Conservation (phyloP, 169 alveolate species). For the Cryptosporidium felis region DNA sequence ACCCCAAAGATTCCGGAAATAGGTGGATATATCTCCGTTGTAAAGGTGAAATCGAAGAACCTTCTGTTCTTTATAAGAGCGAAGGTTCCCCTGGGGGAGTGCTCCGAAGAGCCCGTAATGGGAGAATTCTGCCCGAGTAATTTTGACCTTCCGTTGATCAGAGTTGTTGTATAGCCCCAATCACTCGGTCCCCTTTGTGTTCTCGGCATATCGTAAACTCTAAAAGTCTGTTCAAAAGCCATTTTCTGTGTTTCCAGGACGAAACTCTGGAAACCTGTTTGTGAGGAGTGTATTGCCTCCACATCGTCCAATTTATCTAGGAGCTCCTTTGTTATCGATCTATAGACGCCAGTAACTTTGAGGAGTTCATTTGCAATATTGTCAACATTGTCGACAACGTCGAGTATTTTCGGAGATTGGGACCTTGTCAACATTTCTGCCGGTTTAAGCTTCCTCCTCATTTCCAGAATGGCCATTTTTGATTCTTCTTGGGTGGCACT, state of each 20-base stretch:
- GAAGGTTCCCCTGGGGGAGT: slow-evolving; percentile 83
- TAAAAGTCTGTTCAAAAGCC: slow-evolving; percentile 84
- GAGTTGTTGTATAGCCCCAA: slow-evolving; percentile 89
- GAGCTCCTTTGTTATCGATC: slow-evolving; percentile 79
- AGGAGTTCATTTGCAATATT: slow-evolving; percentile 74
- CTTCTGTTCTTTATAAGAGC: slow-evolving; percentile 83
- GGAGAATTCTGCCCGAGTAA: slow-evolving; percentile 84
- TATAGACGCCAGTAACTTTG: slow-evolving; percentile 76
- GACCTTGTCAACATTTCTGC: slow-evolving; percentile 82
- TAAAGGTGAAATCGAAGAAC: slow-evolving; percentile 82
- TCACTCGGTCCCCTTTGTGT: slow-evolving; percentile 81
- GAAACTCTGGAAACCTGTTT: slow-evolving; percentile 80
- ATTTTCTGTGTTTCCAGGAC: slow-evolving; percentile 79
- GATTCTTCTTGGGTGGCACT: slow-evolving; percentile 83
- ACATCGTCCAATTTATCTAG: slow-evolving; percentile 78
- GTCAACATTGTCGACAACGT: slow-evolving; percentile 77
- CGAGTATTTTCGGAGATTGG: slow-evolving; percentile 79
- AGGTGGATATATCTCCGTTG: slow-evolving; percentile 77
- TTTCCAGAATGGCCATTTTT: slow-evolving; percentile 79
- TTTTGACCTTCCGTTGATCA: slow-evolving; percentile 80
- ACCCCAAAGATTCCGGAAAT: slow-evolving; percentile 84
- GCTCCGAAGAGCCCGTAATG: slow-evolving; percentile 76
- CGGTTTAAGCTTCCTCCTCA: slow-evolving; percentile 84
- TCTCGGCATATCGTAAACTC: slow-evolving; percentile 81
- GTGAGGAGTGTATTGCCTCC: slow-evolving; percentile 79